phyloP scores from a whole-genome alignment of 805 yeast genomes.

The Teunomyces kruisii region DNA sequence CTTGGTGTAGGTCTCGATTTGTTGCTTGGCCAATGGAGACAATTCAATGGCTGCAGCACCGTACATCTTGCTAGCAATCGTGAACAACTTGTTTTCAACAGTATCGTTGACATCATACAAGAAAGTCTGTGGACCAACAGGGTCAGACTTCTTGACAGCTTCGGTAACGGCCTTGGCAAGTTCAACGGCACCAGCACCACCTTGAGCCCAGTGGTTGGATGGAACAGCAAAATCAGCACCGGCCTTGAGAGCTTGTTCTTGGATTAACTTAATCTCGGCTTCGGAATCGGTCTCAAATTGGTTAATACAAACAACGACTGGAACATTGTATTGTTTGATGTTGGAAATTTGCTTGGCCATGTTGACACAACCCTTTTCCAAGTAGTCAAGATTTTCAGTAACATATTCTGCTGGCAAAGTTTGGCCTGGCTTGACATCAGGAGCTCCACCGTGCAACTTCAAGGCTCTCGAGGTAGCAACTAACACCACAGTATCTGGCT shows the following conservation, averaged over 20 bases:
- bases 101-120: conserved; percentile 69
- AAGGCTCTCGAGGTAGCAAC: conserved; percentile 97
- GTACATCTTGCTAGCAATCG: conserved; percentile 86
- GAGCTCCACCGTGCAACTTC: conserved; percentile 96
- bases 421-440: conserved; percentile 93
- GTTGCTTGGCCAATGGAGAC: conserved; percentile 74
- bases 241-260: conserved; percentile 78
- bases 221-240: conserved; percentile 92
- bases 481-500: conserved; percentile 87
- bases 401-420: conserved; percentile 79
- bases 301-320: conserved; percentile 94
- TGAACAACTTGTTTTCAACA: conserved; percentile 76
- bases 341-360: conserved; percentile 87
- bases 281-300: conserved; percentile 79
- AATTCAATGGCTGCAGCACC: conserved; percentile 87
- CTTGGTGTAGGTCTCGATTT: conserved; percentile 74
- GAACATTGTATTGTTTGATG: conserved; percentile 80
- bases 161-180: conserved; percentile 81
- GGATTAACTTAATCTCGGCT: conserved; percentile 77
- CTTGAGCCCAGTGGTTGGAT: conserved; percentile 93
- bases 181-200: conserved; percentile 86
- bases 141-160: conserved; percentile 53
- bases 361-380: conserved; percentile 80
- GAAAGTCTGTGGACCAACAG: conserved; percentile 42
- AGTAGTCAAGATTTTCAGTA: conserved; percentile 75